Evolutionary conservation across 2,329 filamentous ascomycete species (phyloP).

Genomic region (Coniochaeta ligniaria): DNA sequence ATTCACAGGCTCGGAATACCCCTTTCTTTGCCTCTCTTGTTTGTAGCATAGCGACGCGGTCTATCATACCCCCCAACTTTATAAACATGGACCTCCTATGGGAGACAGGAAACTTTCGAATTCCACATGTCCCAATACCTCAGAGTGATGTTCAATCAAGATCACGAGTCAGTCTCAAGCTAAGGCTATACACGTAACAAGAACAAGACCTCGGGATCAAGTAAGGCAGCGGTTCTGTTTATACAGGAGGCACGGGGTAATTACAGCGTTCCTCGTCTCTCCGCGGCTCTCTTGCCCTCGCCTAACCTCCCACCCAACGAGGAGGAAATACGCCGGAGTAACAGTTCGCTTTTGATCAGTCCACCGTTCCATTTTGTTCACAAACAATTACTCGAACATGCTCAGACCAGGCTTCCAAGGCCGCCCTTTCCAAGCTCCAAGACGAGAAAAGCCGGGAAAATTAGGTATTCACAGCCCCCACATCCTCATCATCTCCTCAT

Average conservation of each 20-base stretch:
- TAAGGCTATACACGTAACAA: background rate
- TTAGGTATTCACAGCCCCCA: background rate
- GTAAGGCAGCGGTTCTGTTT: background rate
- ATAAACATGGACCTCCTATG: background rate
- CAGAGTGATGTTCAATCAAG: background rate
- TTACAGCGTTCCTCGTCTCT: background rate
- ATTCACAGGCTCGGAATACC: background rate
- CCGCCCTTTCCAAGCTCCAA: background rate
- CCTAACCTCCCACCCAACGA: background rate
- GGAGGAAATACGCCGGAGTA: background rate
- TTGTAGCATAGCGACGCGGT: constrained; percentile 1
- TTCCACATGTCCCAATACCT: background rate
- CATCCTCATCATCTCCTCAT: background rate
- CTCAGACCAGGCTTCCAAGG: background rate
- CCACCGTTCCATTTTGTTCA: background rate
- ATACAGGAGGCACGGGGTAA: background rate
- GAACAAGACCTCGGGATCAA: background rate
- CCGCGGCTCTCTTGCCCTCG: background rate
- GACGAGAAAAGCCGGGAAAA: background rate
- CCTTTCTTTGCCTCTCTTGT: background rate
- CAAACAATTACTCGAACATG: background rate
- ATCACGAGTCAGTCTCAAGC: background rate
- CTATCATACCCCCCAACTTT: background rate
- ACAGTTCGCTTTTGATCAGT: background rate
- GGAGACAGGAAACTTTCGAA: background rate